Base-by-base conservation (phyloP, 768 basidiomycete species). In the Mycena belliarum region DNA sequence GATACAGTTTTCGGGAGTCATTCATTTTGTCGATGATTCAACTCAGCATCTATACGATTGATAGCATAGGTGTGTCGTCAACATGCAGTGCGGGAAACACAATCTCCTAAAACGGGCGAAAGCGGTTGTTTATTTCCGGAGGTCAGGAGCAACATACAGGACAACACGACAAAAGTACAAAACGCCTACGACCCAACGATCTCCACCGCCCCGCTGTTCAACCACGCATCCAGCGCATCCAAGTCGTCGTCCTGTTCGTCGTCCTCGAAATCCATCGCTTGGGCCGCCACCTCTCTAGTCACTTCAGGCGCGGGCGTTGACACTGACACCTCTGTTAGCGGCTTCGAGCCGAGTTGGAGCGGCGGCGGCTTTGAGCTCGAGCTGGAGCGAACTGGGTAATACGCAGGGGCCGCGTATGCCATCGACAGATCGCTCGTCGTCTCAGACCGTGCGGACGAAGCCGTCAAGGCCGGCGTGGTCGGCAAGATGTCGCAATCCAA, bases 181-280 rank as follows among this genome's bases (percentile, higher is more conserved):
- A 8, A 14, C 33, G 11, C 33, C 32, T 18, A 14, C 47, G 16
- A 41, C 14, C 21, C 42, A 25, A 81, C 54, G 52, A 88, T 82
- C 41, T 82, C 78, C 1, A 89, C 82, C 4, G 82, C 79, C 26
- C 80, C 86, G 65, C 88, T 88, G 28, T 81, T 75, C 63, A 91
- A 69, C 86, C 86, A 91, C 43, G 77, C 82, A 57, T 89, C 85
- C 26, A 91, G 76, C 60, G 87, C 86, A 6, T 81, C 85, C 47
- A 88, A 77, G 48, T 84, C 79, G 47, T 87, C 81, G 9, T 64
- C 66, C 21, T 63, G 63, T 14, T 66, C 63, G 29, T 32, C 29
- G 12, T 32, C n/a, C 21, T 64, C 67, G 21, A 66, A 56, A 40
- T 56, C 58, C 28, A 56, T 29, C 16, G 8, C 47, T 52, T 20